Conservation (phyloP, 192 early-diverging fungal species). For the Oehlia diaphana region DNA sequence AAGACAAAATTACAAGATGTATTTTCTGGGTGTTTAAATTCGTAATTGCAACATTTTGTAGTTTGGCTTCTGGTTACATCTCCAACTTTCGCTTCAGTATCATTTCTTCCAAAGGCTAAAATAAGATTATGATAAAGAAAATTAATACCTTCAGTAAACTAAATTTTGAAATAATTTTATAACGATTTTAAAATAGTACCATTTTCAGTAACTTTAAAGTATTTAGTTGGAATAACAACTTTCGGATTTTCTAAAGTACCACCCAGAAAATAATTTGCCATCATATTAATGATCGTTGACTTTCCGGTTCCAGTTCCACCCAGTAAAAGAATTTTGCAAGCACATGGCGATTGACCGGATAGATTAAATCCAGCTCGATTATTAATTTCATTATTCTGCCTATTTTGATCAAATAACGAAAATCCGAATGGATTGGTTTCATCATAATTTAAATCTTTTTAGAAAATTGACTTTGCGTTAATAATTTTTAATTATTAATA, state of each 20-base stretch:
- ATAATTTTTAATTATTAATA: too few species aligned
- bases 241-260: conserved; percentile 10
- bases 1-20: not conserved
- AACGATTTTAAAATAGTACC: not conserved
- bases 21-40: conserved; percentile 2
- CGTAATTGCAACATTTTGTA: not conserved
- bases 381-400: too few species aligned
- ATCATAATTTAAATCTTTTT: too few species aligned
- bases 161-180: not conserved
- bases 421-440: too few species aligned
- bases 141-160: not conserved
- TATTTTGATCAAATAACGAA: too few species aligned
- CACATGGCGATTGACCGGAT: not conserved
- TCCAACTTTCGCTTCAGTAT: not conserved
- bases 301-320: conserved; percentile 14
- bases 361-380: not conserved
- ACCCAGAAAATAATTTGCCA: conserved; percentile 20
- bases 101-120: not conserved
- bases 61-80: conserved; percentile 9
- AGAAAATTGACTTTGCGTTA: too few species aligned
- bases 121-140: not conserved
- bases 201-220: conserved; percentile 14
- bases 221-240: conserved; percentile 1
- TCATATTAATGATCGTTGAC: conserved; percentile 15
- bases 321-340: conserved; percentile 17